Percentiles rank a stretch among this genome's conserved stretches.
phyloP scores from a whole-genome alignment of 148 eudicot species.

The Silene uniflora region DNA sequence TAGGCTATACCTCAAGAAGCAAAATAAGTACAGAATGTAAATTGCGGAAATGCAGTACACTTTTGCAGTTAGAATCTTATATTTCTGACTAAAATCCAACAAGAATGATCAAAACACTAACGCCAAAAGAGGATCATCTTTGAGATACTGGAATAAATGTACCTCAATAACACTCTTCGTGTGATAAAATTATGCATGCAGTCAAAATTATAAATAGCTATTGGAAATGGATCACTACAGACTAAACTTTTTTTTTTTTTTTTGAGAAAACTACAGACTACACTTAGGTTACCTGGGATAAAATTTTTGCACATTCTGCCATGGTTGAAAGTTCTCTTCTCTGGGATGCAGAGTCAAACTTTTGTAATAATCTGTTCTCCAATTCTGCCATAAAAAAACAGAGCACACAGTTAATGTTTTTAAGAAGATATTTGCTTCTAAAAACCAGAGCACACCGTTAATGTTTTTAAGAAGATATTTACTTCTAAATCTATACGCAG shows the following conservation, averaged over 20 bases:
- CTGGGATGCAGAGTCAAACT: slow-evolving; percentile 95
- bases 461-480: too few relatives aligned
- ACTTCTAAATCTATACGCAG: too few relatives aligned
- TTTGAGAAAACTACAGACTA: background rate
- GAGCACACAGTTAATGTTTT: background rate
- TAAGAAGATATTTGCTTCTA: too few relatives aligned
- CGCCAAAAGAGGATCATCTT: background rate
- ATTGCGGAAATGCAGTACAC: background rate
- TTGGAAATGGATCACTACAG: background rate
- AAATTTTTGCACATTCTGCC: slow-evolving; percentile 95
- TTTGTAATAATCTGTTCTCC: slow-evolving; percentile 87
- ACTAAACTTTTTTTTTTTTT: too few relatives aligned
- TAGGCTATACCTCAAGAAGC: background rate
- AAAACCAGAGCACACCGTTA: background rate
- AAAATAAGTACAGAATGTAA: too few relatives aligned
- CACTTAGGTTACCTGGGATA: slow-evolving; percentile 68
- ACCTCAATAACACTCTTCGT: background rate
- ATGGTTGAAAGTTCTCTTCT: slow-evolving; percentile 87
- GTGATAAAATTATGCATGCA: background rate
- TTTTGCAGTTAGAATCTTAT: too few relatives aligned
- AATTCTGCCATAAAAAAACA: slow-evolving; percentile 46
- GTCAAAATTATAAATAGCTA: too few relatives aligned
- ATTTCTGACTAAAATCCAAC: background rate
- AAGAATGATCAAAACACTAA: background rate
- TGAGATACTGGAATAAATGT: background rate